phyloP scores from a whole-genome alignment of 768 basidiomycete genomes.

The Thelephora aurantiotincta region DNA sequence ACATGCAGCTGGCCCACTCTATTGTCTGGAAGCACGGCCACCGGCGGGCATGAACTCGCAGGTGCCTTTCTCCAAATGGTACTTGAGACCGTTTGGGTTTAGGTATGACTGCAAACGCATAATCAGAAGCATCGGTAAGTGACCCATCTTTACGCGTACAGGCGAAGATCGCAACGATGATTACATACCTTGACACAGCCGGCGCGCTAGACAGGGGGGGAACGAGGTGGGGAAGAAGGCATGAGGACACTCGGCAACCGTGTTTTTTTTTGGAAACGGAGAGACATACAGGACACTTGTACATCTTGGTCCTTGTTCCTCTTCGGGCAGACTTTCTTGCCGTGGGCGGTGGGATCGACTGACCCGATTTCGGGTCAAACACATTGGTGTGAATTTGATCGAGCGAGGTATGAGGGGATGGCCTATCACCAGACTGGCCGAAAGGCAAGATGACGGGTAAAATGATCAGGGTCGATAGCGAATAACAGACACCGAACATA shows the following conservation, averaged over 20 bases:
- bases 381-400: no score
- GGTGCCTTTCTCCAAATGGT: conserved; percentile 53
- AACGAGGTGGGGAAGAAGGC: background rate
- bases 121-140: conserved; percentile 2
- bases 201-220: conserved; percentile 12
- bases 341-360: conserved; percentile 6
- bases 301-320: conserved; percentile 27
- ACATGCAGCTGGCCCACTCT: background rate
- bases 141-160: background rate
- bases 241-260: background rate
- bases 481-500: no score
- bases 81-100: conserved; percentile 54
- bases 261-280: background rate
- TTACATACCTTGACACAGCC: conserved; percentile 38
- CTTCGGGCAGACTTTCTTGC: conserved; percentile 8
- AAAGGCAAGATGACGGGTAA: no score
- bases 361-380: background rate
- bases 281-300: conserved; percentile 32
- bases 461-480: no score
- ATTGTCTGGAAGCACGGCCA: conserved; percentile 8
- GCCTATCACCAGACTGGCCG: no score
- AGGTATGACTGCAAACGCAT: conserved; percentile 32
- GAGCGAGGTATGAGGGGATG: no score
- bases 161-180: background rate
- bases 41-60: conserved; percentile 28